Conservation (phyloP, 176 grass and related monocot genomes). For the Areca catechu region DNA sequence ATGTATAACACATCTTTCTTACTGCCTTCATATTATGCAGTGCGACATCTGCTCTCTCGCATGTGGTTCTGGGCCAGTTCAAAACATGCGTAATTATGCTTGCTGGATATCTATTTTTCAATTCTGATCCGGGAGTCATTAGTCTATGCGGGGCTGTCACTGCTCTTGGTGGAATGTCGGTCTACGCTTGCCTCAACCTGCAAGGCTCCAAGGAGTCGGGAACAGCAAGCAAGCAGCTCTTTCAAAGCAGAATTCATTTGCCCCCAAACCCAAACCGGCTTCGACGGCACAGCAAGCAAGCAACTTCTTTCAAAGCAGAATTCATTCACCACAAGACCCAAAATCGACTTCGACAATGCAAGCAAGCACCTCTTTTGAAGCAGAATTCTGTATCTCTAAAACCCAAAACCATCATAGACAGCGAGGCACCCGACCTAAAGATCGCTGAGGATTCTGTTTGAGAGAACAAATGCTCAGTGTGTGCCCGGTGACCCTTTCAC, state of each 20-base stretch:
- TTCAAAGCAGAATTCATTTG: constrained; percentile 31
- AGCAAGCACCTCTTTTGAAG: no score
- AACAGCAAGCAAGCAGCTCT: constrained; percentile 13
- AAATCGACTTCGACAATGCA: no score
- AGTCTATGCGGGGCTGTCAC: constrained; percentile 59
- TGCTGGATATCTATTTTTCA: constrained; percentile 66
- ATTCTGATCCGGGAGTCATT: constrained; percentile 64
- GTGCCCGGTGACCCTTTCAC: background rate
- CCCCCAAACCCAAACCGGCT: constrained; percentile 13
- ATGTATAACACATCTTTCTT: no score
- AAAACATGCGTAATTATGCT: constrained; percentile 93
- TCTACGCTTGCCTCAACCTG: constrained; percentile 69
- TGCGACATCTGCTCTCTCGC: constrained; percentile 79
- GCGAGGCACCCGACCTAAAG: constrained; percentile 30
- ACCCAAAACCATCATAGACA: constrained; percentile 40
- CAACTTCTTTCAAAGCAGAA: no score
- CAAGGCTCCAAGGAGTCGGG: constrained; percentile 31
- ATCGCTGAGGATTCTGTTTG: constrained; percentile 34
- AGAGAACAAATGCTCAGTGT: background rate
- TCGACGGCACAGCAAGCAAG: no score
- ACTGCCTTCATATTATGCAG: constrained; percentile 28
- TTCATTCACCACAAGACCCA: no score
- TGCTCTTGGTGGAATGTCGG: constrained; percentile 78
- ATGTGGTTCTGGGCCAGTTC: constrained; percentile 97
- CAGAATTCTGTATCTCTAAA: no score